phyloP scores from a whole-genome alignment of 352 stramenopile species.

The Pythium vanterpoolii region DNA sequence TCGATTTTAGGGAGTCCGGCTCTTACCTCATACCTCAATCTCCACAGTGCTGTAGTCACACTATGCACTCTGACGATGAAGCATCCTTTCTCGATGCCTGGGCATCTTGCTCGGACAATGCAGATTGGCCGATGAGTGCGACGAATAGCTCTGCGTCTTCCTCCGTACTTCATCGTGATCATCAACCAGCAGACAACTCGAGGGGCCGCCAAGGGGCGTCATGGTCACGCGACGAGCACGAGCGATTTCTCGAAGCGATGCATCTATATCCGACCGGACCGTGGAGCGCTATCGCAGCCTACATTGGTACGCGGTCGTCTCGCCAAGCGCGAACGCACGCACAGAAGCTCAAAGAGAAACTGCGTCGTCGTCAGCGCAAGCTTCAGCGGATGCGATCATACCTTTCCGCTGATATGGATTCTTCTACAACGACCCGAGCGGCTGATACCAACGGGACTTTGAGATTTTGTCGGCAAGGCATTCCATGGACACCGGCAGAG shows the following conservation, averaged over 20 bases:
- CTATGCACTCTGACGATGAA: not conserved
- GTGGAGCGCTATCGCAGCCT: slow-evolving; percentile 8
- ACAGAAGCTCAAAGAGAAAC: slow-evolving; percentile 18
- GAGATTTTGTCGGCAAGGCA: not conserved
- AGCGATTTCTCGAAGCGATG: slow-evolving; percentile 22
- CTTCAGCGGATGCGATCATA: slow-evolving; percentile 12
- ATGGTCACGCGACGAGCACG: slow-evolving; percentile 23
- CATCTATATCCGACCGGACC: slow-evolving; percentile 12
- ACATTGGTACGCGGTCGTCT: slow-evolving; percentile 17
- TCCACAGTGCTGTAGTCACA: not conserved
- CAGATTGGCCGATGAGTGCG: not conserved
- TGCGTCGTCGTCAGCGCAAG: slow-evolving; percentile 10
- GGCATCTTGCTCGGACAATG: not conserved
- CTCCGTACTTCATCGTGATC: not conserved
- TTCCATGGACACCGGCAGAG: slow-evolving; percentile 39
- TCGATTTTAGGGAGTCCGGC: too few species aligned
- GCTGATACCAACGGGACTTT: not conserved
- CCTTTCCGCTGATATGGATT: not conserved
- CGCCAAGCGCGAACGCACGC: slow-evolving; percentile 15
- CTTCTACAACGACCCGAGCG: not conserved
- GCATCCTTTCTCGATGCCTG: slow-evolving; percentile 2
- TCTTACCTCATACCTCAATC: not conserved
- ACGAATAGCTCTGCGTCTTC: not conserved
- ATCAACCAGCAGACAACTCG: not conserved
- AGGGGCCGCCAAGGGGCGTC: not conserved